Percentiles rank a stretch among this genome's conserved stretches.
phyloP scores from a whole-genome alignment of 164 flowering plant species.

The Stephania cephalantha region DNA sequence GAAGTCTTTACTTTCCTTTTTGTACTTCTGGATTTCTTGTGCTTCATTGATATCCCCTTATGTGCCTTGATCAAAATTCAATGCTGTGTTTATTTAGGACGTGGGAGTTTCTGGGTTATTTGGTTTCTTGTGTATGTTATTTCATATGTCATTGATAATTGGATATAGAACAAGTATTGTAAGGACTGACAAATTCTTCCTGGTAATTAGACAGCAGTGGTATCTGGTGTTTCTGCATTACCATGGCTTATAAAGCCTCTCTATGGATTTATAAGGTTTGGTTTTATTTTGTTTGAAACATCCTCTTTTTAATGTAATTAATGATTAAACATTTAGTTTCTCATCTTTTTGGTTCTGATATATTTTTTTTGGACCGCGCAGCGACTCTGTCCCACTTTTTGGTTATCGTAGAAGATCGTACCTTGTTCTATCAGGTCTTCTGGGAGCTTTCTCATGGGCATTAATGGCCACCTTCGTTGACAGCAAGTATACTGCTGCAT shows the following conservation, averaged over 20 bases:
- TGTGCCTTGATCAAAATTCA: neutral
- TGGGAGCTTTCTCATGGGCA: slow-evolving; percentile 94
- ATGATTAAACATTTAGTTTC: neutral
- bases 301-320: neutral
- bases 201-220: slow-evolving; percentile 87
- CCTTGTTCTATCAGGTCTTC: slow-evolving; percentile 84
- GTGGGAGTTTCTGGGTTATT: neutral
- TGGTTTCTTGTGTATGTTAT: neutral
- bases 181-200: slow-evolving; percentile 33
- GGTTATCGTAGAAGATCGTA: slow-evolving; percentile 98
- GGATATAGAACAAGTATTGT: neutral
- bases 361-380: slow-evolving; percentile 25
- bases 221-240: slow-evolving; percentile 83
- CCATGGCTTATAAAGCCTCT: slow-evolving; percentile 99
- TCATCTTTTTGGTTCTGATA: slow-evolving; percentile 10
- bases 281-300: neutral
- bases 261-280: slow-evolving; percentile 93
- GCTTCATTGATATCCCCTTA: neutral
- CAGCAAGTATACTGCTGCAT: slow-evolving; percentile 80
- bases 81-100: neutral
- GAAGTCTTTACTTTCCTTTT: neutral
- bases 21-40: neutral
- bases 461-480: slow-evolving; percentile 90
- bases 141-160: neutral
- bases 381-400: slow-evolving; percentile 93